These are phyloP conservation scores for Neonectria coccinea DNA, from an alignment of 2,329 filamentous ascomycete species.

Conservation along the genomic window DNA sequence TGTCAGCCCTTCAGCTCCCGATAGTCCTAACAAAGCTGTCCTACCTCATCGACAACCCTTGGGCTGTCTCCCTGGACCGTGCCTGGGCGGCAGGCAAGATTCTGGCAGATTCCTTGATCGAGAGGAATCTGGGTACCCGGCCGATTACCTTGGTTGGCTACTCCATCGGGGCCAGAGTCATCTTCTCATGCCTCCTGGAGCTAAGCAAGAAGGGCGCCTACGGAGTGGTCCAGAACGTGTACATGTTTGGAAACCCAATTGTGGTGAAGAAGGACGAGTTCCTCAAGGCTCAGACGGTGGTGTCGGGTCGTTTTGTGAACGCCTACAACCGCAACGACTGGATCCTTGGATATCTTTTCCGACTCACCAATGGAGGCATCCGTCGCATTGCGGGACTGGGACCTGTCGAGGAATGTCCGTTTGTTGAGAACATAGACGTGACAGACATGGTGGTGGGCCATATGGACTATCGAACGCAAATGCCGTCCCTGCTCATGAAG, in stretches of 20 bases:
- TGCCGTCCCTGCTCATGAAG: slow-evolving; percentile 87
- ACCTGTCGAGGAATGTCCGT: slow-evolving; percentile 79
- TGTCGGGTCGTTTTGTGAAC: slow-evolving; percentile 93
- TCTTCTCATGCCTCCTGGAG: slow-evolving; percentile 91
- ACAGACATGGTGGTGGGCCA: slow-evolving; percentile 89
- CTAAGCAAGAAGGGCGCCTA: slow-evolving; percentile 85
- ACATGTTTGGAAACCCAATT: slow-evolving; percentile 91
- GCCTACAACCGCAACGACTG: slow-evolving; percentile 96
- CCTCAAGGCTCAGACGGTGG: slow-evolving; percentile 81
- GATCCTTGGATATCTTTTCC: slow-evolving; percentile 97
- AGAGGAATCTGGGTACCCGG: slow-evolving; percentile 88
- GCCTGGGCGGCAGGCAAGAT: slow-evolving; percentile 91
- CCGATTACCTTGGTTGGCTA: slow-evolving; percentile 96
- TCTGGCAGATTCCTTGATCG: slow-evolving; percentile 91
- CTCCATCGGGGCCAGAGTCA: slow-evolving; percentile 90
- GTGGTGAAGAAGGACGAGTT: slow-evolving; percentile 95
- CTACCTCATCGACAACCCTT: slow-evolving; percentile 98
- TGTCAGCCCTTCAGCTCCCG: slow-evolving; percentile 93
- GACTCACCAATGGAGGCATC: slow-evolving; percentile 91
- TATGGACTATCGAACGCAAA: slow-evolving; percentile 95
- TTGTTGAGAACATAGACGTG: slow-evolving; percentile 89
- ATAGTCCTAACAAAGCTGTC: slow-evolving; percentile 92
- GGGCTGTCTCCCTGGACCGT: slow-evolving; percentile 94
- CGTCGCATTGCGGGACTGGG: slow-evolving; percentile 87
- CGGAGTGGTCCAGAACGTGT: slow-evolving; percentile 93